Conservation (phyloP, 306 rosid genomes). For the Biancaea sappan region DNA sequence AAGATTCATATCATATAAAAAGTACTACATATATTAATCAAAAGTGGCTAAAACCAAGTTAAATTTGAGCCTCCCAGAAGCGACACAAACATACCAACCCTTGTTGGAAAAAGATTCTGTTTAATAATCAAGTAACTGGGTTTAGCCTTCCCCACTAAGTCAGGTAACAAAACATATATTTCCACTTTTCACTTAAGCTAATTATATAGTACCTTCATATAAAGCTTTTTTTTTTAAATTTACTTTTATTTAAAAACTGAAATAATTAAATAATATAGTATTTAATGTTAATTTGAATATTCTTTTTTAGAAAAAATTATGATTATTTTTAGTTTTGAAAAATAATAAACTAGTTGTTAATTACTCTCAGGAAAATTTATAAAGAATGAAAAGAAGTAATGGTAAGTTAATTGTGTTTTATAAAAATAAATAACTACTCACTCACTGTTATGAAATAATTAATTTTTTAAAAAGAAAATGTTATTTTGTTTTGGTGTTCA, state of each 20-base stretch:
- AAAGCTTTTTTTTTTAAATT: neutral
- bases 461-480: neutral
- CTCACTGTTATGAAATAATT: neutral
- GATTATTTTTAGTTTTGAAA: neutral
- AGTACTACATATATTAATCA: constrained; percentile 15
- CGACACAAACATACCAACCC: constrained; percentile 4
- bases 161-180: constrained; percentile 2
- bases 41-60: neutral
- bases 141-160: constrained; percentile 25
- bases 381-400: neutral
- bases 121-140: neutral
- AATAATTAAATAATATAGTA: neutral
- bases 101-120: neutral
- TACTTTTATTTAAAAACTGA: neutral
- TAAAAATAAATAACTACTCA: neutral
- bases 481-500: neutral
- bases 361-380: neutral
- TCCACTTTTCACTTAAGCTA: neutral
- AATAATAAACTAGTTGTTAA: neutral
- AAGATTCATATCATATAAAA: constrained; percentile 18
- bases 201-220: neutral
- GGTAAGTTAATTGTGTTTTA: neutral
- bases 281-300: neutral
- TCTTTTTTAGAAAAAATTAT: neutral
- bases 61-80: constrained; percentile 17